These are phyloP conservation scores for Andrographis paniculata DNA, from an alignment of 305 asterid genomes.

Conservation along the genomic window DNA sequence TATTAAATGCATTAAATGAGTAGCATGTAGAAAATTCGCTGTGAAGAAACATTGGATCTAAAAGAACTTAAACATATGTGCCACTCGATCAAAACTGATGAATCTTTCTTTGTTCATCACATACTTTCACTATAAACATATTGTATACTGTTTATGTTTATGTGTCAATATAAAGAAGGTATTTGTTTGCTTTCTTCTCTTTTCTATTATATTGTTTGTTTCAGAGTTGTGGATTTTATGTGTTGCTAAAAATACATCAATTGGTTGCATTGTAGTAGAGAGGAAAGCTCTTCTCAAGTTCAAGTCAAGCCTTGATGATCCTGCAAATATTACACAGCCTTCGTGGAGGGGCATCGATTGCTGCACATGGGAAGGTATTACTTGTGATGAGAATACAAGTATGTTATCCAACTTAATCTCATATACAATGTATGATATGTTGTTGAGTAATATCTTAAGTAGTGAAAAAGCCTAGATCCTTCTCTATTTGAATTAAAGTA, in stretches of 20 bases:
- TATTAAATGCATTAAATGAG: too few species aligned
- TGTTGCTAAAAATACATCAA: neutral
- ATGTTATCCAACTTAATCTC: constrained; percentile 5
- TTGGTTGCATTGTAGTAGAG: neutral
- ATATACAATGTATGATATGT: too few species aligned
- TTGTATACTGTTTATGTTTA: too few species aligned
- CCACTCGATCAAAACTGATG: too few species aligned
- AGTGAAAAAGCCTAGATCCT: too few species aligned
- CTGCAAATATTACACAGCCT: neutral
- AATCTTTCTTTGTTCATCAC: too few species aligned
- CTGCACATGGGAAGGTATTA: constrained; percentile 13
- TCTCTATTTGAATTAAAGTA: constrained; percentile 10
- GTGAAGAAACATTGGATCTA: too few species aligned
- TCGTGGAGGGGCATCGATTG: constrained; percentile 3
- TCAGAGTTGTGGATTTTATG: neutral
- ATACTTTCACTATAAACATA: too few species aligned
- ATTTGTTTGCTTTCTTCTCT: neutral
- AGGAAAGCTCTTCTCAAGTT: constrained; percentile 11
- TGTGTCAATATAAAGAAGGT: neutral
- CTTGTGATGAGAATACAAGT: neutral
- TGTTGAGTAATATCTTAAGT: too few species aligned
- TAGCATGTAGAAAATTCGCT: too few species aligned
- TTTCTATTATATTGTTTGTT: neutral
- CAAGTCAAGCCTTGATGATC: constrained; percentile 1
- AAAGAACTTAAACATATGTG: too few species aligned